A percentile compares a stretch with the other conserved stretches of the same genome.
phyloP scores from a whole-genome alignment of 495 filamentous ascomycete species.

The Bathelium albidoporum region DNA sequence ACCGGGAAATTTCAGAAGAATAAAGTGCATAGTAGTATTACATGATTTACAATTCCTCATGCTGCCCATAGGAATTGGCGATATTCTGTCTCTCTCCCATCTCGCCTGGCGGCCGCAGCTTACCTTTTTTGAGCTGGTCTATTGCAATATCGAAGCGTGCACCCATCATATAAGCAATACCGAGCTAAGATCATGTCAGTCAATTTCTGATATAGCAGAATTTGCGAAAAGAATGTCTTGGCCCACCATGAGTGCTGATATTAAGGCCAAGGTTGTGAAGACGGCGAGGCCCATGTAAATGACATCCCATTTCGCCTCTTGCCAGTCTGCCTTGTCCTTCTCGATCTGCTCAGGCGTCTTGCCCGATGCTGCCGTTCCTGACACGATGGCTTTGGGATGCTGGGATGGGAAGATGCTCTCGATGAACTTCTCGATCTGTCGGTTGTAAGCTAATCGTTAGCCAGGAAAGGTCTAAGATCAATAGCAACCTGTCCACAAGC shows the following conservation, averaged over 20 bases:
- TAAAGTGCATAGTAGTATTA: background rate
- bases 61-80: background rate
- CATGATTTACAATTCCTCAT: conserved; percentile 8
- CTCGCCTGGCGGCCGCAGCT: conserved; percentile 4
- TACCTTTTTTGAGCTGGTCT: conserved; percentile 22
- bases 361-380: conserved; percentile 25
- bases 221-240: background rate
- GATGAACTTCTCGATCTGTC: conserved; percentile 91
- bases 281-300: conserved; percentile 55
- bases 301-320: conserved; percentile 47
- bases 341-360: conserved; percentile 37
- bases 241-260: conserved; percentile 58
- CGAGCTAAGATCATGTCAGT: conserved; percentile 40
- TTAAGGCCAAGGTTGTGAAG: conserved; percentile 45
- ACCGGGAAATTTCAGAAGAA: no score
- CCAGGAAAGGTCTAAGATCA: background rate
- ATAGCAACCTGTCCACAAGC: conserved; percentile 68
- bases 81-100: background rate
- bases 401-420: conserved; percentile 84
- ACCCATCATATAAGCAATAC: conserved; percentile 56
- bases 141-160: conserved; percentile 45
- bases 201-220: background rate
- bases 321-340: conserved; percentile 40
- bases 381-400: conserved; percentile 38
- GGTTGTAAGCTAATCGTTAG: background rate